Percentiles rank a stretch among this genome's conserved stretches.
These are phyloP conservation scores for Chlorella sp. DNA, from an alignment of 139 green algal genomes.

Conservation along the genomic window DNA sequence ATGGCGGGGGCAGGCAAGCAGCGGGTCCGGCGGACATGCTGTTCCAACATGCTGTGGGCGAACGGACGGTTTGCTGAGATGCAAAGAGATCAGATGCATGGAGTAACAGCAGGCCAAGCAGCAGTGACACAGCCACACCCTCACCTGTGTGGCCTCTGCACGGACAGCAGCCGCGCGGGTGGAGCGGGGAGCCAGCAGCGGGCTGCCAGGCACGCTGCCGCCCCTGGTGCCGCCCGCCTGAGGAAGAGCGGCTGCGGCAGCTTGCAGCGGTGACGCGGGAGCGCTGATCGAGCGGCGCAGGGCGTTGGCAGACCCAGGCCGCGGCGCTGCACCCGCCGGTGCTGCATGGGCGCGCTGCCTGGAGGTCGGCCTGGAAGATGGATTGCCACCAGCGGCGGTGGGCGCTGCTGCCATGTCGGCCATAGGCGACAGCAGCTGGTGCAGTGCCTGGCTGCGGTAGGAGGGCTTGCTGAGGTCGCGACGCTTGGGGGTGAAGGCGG, in stretches of 20 bases:
- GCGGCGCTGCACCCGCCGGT: not conserved
- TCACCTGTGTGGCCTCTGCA: not conserved
- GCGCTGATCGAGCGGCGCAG: not conserved
- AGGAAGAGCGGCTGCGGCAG: not conserved
- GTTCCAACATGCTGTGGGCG: too few relatives aligned
- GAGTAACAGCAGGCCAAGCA: not conserved
- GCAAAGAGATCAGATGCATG: too few relatives aligned
- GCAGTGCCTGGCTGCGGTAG: conserved; percentile 23
- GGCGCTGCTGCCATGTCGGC: not conserved
- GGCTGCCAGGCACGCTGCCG: conserved; percentile 14
- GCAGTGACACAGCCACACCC: not conserved
- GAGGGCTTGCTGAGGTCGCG: conserved; percentile 33
- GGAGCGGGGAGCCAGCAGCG: not conserved
- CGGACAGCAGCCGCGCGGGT: not conserved
- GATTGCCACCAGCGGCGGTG: not conserved
- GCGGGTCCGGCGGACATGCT: too few relatives aligned
- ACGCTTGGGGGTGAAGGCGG: conserved; percentile 10
- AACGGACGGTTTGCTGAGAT: too few relatives aligned
- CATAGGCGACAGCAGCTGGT: conserved; percentile 14
- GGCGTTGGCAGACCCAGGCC: not conserved
- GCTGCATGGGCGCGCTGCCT: not conserved
- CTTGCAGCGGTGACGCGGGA: not conserved
- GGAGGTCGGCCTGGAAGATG: not conserved
- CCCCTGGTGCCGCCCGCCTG: not conserved
- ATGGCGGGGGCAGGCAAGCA: too few relatives aligned